These are phyloP conservation scores for Sarocladium brachiariae DNA, from an alignment of 2,329 filamentous ascomycete genomes.

Conservation along the genomic window DNA sequence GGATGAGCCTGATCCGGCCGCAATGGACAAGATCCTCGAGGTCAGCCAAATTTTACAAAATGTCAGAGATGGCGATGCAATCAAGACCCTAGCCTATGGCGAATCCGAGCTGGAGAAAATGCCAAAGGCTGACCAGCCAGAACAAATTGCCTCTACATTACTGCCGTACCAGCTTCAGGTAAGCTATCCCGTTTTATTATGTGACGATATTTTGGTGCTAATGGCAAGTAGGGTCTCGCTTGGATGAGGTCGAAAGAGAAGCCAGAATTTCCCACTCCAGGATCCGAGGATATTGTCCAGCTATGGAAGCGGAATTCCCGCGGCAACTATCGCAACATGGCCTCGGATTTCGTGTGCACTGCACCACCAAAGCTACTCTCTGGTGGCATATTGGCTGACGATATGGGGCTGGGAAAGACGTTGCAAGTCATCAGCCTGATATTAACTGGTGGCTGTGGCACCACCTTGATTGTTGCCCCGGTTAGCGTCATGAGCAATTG, in stretches of 20 bases:
- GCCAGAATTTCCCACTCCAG: conserved; percentile 54
- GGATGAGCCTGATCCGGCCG: background rate
- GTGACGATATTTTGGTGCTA: conserved; percentile 15
- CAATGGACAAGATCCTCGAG: conserved; percentile 56
- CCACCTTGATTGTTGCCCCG: conserved; percentile 75
- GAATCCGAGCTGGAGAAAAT: conserved; percentile 65
- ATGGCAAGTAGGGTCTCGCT: conserved; percentile 55
- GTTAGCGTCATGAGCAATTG: conserved; percentile 88
- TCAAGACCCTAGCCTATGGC: conserved; percentile 63
- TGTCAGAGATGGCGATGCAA: conserved; percentile 56
- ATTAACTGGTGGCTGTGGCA: conserved; percentile 46
- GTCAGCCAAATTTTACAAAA: conserved; percentile 58
- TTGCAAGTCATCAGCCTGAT: conserved; percentile 79
- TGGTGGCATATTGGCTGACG: conserved; percentile 68
- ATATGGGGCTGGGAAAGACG: conserved; percentile 44
- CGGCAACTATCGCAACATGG: conserved; percentile 47
- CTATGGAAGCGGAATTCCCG: conserved; percentile 60
- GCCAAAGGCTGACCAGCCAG: conserved; percentile 65
- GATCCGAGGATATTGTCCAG: conserved; percentile 58
- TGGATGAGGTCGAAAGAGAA: conserved; percentile 77
- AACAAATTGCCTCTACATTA: conserved; percentile 56
- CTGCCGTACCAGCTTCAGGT: conserved; percentile 72
- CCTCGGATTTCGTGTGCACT: conserved; percentile 51
- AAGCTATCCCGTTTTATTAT: conserved; percentile 14
- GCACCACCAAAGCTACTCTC: conserved; percentile 58